Evolutionary conservation across 106 monocot genomes (phyloP).

Genomic region (Acorus calamus): DNA sequence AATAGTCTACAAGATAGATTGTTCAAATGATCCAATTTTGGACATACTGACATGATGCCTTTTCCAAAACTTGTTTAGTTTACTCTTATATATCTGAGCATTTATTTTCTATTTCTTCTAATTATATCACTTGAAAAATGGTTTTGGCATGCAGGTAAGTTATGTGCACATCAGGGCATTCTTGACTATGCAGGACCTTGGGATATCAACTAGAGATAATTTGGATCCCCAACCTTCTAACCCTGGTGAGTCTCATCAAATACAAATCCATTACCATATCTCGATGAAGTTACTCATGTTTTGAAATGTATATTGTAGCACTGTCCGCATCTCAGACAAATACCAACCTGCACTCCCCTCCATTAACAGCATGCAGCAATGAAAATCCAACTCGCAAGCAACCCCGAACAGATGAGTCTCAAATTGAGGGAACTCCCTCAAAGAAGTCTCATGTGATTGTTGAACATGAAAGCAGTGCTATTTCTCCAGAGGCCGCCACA

Average conservation of each 20-base stretch:
- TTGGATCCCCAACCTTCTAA: slow-evolving; percentile 9
- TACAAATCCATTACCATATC: no score
- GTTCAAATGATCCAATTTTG: no score
- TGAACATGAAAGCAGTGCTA: slow-evolving; percentile 4
- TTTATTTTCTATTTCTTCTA: no score
- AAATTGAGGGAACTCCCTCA: slow-evolving; percentile 8
- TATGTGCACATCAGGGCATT: slow-evolving; percentile 62
- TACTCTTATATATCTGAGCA: no score
- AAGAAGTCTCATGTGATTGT: slow-evolving; percentile 28
- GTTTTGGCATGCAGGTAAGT: slow-evolving; percentile 39
- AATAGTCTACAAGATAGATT: no score
- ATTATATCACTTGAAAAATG: not conserved
- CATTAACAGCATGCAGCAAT: not conserved
- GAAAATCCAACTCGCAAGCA: slow-evolving; percentile 16
- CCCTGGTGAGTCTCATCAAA: not conserved
- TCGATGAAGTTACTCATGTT: no score
- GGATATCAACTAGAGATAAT: slow-evolving; percentile 28
- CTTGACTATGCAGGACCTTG: slow-evolving; percentile 53
- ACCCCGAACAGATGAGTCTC: slow-evolving; percentile 6
- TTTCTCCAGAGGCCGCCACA: slow-evolving; percentile 27
- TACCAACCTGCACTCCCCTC: not conserved
- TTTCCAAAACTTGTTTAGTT: no score
- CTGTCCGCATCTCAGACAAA: not conserved
- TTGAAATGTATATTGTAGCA: no score
- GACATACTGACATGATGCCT: no score